Base-by-base conservation (phyloP, 1,139 yeast genomes). In the Lodderomyces elongisporus region DNA sequence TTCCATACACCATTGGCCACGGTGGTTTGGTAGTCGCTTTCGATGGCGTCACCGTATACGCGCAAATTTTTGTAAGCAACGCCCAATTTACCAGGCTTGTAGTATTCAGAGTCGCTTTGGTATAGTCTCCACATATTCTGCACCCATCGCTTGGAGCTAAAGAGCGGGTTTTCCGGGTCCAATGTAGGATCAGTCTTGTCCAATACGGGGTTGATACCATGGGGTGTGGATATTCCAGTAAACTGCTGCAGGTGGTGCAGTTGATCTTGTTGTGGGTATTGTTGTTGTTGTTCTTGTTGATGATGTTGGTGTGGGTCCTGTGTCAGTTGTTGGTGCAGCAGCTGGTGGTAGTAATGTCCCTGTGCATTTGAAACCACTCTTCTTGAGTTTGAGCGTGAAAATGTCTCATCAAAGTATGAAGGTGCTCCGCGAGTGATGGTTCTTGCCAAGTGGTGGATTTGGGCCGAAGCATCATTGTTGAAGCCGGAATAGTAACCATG, bases 21-120 rank as follows among this genome's bases (percentile, higher is more conserved):
- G 2, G 88, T 84, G 16, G 82, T 63, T 56, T 85, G 95, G 57
- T 80, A 87, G 48, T 83, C 91, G 3, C 87, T 73, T 48, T 82
- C 93, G 3, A 82, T 66, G 10, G 91, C 88, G 38, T 71, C 70
- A 40, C 95, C 96, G 44, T 67, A 74, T 2, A 89, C 93, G 36
- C 83, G 60, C 44, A 87, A 59, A 46, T 83, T 60, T 40, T 73
- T 70, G 66, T 79, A 85, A 4, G 81, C 71, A 25, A 87, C 65
- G 8, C 95, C 94, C 38, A 84, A 58, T 14, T 74, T 66, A 28
- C 77, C 66, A n/a, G 77, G 77, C 46, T 77, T 77, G 56, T 74
- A 82, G 48, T 77, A 69, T 3, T 79, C 88, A 0, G 79, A 77
- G 45, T 81, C 85, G 14, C 67, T 59, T 39, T 67, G 66, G 54